A percentile compares a stretch with the other conserved stretches of the same genome.
These are phyloP conservation scores for Sporobolus alterniflorus DNA, from an alignment of 202 grass and related monocot species.

Conservation along the genomic window DNA sequence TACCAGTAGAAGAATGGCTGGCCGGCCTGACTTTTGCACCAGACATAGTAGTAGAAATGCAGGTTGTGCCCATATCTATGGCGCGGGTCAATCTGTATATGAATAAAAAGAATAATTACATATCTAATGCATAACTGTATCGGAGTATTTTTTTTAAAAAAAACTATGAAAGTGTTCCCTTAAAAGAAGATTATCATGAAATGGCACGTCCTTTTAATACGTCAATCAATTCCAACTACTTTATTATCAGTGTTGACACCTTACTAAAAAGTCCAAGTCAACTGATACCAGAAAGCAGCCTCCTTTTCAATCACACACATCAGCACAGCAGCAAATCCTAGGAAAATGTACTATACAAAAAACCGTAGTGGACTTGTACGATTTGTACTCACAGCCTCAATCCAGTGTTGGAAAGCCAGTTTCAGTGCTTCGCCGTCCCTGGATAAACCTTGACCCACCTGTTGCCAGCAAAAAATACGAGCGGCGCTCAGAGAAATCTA, in stretches of 20 bases:
- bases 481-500: not conserved
- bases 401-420: slow-evolving; percentile 98
- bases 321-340: not conserved
- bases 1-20: slow-evolving; percentile 99
- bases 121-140: not conserved
- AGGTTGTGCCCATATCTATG: slow-evolving; percentile 96
- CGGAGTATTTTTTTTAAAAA: no score
- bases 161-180: no score
- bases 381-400: slow-evolving; percentile 84
- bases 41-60: slow-evolving; percentile 81
- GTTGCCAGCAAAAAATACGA: slow-evolving; percentile 3
- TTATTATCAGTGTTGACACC: slow-evolving; percentile 28
- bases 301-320: not conserved
- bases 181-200: not conserved
- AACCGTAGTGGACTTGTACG: slow-evolving; percentile 4
- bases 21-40: slow-evolving; percentile 76
- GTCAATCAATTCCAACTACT: not conserved
- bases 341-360: not conserved
- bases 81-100: slow-evolving; percentile 88
- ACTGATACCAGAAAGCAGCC: not conserved
- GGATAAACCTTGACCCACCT: slow-evolving; percentile 92
- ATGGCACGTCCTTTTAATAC: no score
- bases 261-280: slow-evolving; percentile 35
- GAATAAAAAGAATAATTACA: slow-evolving; percentile 5
- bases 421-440: slow-evolving; percentile 68